Evolutionary conservation across 1,139 yeast species (phyloP).

Genomic region (Hemisphaericaspora xylofermentans): DNA sequence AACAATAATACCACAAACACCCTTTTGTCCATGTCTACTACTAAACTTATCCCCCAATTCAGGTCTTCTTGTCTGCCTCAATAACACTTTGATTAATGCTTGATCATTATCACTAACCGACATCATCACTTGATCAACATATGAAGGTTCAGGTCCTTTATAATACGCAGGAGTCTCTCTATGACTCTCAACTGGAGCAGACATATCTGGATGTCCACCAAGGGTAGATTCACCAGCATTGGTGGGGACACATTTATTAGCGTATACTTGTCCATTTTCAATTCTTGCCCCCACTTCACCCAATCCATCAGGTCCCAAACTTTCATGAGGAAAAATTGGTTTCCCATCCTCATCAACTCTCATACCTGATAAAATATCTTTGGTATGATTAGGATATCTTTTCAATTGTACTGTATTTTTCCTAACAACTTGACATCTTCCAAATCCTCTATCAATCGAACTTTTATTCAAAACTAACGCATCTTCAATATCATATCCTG

Average conservation of each 20-base stretch:
- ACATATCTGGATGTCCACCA: slow-evolving; percentile 37
- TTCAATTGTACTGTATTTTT: slow-evolving; percentile 88
- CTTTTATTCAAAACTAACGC: slow-evolving; percentile 92
- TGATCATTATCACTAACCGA: slow-evolving; percentile 94
- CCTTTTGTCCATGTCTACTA: slow-evolving; percentile 97
- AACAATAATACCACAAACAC: slow-evolving; percentile 97
- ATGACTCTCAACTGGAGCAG: slow-evolving; percentile 50
- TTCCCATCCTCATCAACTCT: slow-evolving; percentile 77
- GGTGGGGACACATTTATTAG: slow-evolving; percentile 89
- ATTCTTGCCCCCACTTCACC: slow-evolving; percentile 95
- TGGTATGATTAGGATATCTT: slow-evolving; percentile 90
- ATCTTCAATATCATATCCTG: slow-evolving; percentile 99
- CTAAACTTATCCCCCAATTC: slow-evolving; percentile 97
- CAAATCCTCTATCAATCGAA: slow-evolving; percentile 94
- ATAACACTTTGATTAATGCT: slow-evolving; percentile 84
- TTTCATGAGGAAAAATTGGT: slow-evolving; percentile 82
- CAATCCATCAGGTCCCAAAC: slow-evolving; percentile 91
- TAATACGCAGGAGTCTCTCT: slow-evolving; percentile 90
- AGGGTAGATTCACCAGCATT: slow-evolving; percentile 77
- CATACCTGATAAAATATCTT: slow-evolving; percentile 89
- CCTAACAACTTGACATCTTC: slow-evolving; percentile 95
- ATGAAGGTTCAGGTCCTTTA: slow-evolving; percentile 93
- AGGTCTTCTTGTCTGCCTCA: slow-evolving; percentile 96
- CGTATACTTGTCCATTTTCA: slow-evolving; percentile 89
- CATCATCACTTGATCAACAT: slow-evolving; percentile 97